These are phyloP conservation scores for Saturnispora galanensis DNA, from an alignment of 805 yeast genomes.

Conservation along the genomic window DNA sequence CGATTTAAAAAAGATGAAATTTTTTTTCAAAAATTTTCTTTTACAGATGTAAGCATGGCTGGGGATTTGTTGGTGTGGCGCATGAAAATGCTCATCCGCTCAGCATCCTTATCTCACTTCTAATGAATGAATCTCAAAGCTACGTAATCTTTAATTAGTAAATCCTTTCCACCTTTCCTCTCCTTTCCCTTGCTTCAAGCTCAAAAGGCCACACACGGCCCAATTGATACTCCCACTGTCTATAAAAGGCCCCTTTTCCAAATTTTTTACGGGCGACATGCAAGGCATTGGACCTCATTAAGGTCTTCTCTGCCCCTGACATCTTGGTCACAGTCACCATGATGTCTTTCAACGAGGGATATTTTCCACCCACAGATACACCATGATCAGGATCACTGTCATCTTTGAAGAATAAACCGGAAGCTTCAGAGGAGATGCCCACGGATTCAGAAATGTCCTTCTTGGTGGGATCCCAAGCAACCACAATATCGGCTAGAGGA, in stretches of 20 bases:
- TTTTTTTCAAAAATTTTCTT: not conserved
- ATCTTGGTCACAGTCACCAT: conserved; percentile 29
- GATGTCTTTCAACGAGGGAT: conserved; percentile 35
- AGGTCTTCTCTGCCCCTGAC: conserved; percentile 8
- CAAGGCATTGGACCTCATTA: conserved; percentile 18
- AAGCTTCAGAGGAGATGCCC: conserved; percentile 24
- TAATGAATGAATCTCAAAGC: no score
- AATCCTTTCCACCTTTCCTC: conserved; percentile 25
- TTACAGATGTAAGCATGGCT: not conserved
- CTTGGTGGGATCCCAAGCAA: conserved; percentile 34
- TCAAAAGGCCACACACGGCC: conserved; percentile 8
- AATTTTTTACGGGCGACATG: conserved; percentile 21
- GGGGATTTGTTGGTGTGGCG: not conserved
- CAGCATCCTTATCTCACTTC: not conserved
- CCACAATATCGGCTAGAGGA: conserved; percentile 79
- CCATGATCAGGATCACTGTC: conserved; percentile 56
- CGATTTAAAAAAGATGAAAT: not conserved
- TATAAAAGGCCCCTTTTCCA: conserved; percentile 18
- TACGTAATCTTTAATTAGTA: conserved; percentile 13
- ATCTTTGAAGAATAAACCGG: conserved; percentile 77
- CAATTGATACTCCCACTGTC: conserved; percentile 17
- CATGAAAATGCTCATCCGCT: not conserved
- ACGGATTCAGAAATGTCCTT: conserved; percentile 12
- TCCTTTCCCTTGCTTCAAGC: conserved; percentile 16
- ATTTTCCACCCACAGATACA: conserved; percentile 11